Evolutionary conservation across 1,284 basidiomycete species (phyloP), one percentile per base, ranked within the genome.

Genomic region (Microbotryomycetes sp.): DNA sequence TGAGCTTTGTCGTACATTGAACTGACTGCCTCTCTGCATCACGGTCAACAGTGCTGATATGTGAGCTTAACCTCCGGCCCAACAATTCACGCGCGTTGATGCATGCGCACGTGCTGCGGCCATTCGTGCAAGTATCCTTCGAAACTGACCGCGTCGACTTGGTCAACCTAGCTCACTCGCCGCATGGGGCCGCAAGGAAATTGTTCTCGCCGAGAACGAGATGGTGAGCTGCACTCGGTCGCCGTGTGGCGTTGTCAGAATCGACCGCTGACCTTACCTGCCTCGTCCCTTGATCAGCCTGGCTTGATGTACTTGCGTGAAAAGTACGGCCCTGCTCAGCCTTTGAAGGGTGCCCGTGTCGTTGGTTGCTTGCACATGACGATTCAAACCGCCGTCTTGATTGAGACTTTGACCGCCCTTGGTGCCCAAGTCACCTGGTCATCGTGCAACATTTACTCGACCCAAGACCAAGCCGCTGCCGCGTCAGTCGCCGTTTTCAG

Each of bases 341-440:
- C 94, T 68, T 83, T 98, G 78, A 87, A 88, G 79, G 93, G 92
- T 71, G 92, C 94, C 60, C 89, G 96, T 71, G 92, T 98, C 74
- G 94, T 92, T 70, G 96, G 96, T 74, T 97, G 93, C 78, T 85
- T 97, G 69, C 92, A 96, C 82, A 94, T 96, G 92, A 72, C 65
- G 51, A 69, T 70, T 63, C 63, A 64, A 60, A 65, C 50, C 67
- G 90, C 92, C 57, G 89, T 94, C 73, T 86, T 94, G 78, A 96
- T 97, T 76, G 92, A 97, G 83, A 97, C 92, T 67, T 83, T 99
- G 72, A 88, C 85, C 70, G 87, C 86, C 70, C 86, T 98, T 74
- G 94, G 94, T 77, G 94, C 96, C 69, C 88, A 97, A 79, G 94
- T 99, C 68, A 85, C 94, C 72, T 99, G 94, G 96, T 98, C 96